phyloP scores from a whole-genome alignment of 2,329 filamentous ascomycete species.

The Colletotrichum filicis region DNA sequence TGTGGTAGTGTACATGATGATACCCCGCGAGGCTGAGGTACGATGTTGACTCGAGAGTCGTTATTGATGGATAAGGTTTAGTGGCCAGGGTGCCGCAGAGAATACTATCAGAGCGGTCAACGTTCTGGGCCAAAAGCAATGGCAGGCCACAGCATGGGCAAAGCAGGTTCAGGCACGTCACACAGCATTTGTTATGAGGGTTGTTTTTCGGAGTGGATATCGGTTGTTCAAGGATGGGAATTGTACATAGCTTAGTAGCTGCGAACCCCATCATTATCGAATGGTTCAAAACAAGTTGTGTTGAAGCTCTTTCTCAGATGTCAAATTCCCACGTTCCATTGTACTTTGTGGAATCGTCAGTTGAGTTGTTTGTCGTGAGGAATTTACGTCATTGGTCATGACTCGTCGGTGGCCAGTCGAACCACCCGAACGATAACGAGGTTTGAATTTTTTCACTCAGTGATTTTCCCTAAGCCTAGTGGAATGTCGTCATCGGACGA shows the following conservation, averaged over 20 bases:
- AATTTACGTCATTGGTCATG: slow-evolving; percentile 29
- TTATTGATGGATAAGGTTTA: neutral
- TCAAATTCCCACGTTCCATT: neutral
- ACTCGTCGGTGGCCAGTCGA: slow-evolving; percentile 24
- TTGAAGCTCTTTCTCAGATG: neutral
- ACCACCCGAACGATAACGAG: slow-evolving; percentile 6
- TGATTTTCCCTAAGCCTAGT: too few relatives aligned
- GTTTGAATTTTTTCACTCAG: neutral
- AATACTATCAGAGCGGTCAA: neutral
- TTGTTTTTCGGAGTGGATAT: neutral
- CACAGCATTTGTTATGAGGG: neutral
- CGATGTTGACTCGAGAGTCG: neutral
- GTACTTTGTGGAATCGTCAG: neutral
- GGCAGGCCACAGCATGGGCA: neutral
- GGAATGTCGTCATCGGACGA: slow-evolving; percentile 12
- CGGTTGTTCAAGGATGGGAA: neutral
- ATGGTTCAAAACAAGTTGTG: neutral
- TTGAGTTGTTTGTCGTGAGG: neutral
- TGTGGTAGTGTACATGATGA: neutral
- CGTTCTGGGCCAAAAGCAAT: neutral
- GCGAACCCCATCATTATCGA: neutral
- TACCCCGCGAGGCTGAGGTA: neutral
- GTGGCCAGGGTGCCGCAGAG: neutral
- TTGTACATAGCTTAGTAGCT: neutral
- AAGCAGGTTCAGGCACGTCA: neutral